A percentile compares a stretch with the other conserved stretches of the same genome.
phyloP scores from a whole-genome alignment of 345 rosid species.

The Cardamine chenopodiifolia region DNA sequence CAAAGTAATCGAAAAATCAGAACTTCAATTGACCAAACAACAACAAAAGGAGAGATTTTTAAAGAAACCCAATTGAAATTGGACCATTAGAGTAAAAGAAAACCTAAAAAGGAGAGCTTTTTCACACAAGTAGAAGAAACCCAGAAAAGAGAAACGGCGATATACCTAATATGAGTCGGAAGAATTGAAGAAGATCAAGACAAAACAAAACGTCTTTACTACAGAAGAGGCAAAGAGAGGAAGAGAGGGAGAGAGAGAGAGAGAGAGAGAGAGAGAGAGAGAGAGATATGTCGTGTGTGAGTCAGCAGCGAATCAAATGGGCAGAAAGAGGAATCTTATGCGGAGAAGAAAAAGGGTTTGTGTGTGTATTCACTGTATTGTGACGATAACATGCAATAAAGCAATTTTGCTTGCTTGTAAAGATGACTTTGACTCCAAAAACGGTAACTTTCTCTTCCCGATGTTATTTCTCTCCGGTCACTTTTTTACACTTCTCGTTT shows the following conservation, averaged over 20 bases:
- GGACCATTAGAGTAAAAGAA: background rate
- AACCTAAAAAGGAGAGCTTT: constrained; percentile 14
- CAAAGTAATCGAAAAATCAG: constrained; percentile 7
- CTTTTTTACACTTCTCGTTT: background rate
- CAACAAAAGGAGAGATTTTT: constrained; percentile 13
- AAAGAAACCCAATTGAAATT: constrained; percentile 31
- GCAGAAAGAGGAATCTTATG: constrained; percentile 42
- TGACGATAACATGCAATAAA: constrained; percentile 33
- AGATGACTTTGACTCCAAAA: constrained; percentile 6
- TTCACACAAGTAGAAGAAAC: constrained; percentile 18
- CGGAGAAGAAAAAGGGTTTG: constrained; percentile 16
- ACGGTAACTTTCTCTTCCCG: constrained; percentile 43
- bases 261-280: background rate
- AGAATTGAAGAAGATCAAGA: constrained; percentile 11
- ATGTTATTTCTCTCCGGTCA: background rate
- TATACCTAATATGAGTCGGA: constrained; percentile 25
- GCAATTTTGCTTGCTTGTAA: constrained; percentile 38
- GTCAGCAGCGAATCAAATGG: constrained; percentile 45
- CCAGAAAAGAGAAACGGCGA: constrained; percentile 5
- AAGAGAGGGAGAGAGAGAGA: background rate
- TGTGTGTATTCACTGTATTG: background rate
- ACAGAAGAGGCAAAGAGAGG: constrained; percentile 22
- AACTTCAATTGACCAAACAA: constrained; percentile 10
- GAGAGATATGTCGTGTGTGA: constrained; percentile 19
- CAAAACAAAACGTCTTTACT: constrained; percentile 18